Percentiles rank a stretch among this genome's conserved stretches.
phyloP scores from a whole-genome alignment of 1,284 basidiomycete species.

The Naganishia sp. region DNA sequence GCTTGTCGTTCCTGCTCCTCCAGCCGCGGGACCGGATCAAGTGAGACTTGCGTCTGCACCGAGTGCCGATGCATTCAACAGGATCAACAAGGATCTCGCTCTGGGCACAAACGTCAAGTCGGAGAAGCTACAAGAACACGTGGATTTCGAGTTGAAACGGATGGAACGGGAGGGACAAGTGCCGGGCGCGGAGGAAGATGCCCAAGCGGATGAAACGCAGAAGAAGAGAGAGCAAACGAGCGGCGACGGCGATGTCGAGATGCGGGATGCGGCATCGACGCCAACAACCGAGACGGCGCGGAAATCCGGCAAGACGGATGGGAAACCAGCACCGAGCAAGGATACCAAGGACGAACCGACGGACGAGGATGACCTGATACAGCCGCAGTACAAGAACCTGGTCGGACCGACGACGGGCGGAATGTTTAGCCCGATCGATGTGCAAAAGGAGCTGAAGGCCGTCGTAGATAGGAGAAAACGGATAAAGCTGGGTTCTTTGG shows the following conservation, averaged over 20 bases:
- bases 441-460: conserved; percentile 86
- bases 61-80: conserved; percentile 24
- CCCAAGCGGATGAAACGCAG: neutral
- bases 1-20: conserved; percentile 1
- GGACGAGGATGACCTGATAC: conserved; percentile 13
- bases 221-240: neutral
- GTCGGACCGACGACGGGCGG: conserved; percentile 24
- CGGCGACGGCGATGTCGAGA: conserved; percentile 27
- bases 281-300: conserved; percentile 1
- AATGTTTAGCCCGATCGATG: conserved; percentile 78
- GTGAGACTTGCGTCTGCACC: conserved; percentile 7
- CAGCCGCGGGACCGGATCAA: neutral
- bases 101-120: conserved; percentile 13
- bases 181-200: conserved; percentile 6
- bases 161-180: conserved; percentile 13
- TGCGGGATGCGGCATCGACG: conserved; percentile 10
- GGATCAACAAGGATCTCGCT: conserved; percentile 4
- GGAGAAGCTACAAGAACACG: conserved; percentile 25
- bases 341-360: conserved; percentile 18
- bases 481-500: conserved; percentile 74
- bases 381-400: conserved; percentile 25
- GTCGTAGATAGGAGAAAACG: conserved; percentile 87
- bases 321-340: neutral
- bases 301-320: neutral
- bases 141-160: conserved; percentile 25